Base-by-base conservation (phyloP, 1,284 basidiomycete genomes). In the Ustilago crameri region DNA sequence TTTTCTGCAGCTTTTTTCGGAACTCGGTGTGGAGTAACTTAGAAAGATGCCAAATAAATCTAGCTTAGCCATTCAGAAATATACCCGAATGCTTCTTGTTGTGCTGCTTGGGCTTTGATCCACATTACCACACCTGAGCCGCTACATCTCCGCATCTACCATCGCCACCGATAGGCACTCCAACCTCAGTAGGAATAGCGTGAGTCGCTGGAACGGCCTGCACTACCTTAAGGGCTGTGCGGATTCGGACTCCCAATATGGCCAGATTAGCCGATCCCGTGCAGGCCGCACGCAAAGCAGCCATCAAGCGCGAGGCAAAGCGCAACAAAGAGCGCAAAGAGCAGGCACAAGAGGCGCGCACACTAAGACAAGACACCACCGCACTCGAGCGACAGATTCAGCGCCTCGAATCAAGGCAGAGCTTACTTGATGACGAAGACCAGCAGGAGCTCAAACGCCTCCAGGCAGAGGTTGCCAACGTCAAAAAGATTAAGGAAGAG, bases 251-350 rank as follows among this genome's bases (percentile, higher is more conserved):
- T 5, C 5, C 30, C 12, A 27, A 14, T 20, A 76, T 74, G 57
- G 64, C 69, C 44, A 78, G 71, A 44, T 62, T 70, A 12, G 35
- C 58, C 7, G 82, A 84, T 50, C 79, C 83, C 4, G 83, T 79
- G 3, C 82, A 84, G 47, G 82, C 82, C 5, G 80, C 82, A 32
- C 78, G 84, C 54, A 84, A 83, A 51, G 78, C 78, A 18, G 82
- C 76, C 22, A 53, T 62, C 34, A 54, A 57, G 42, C 62, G 76
- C 17, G 65, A 78, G 45, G 52, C 65, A 9, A 75, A 74, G 45
- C 58, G 76, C 61, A 84, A 84, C 66, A 79, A 79, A 44, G 67
- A 75, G 34, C 73, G 79, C 34, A 72, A 78, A 18, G 63, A 72
- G 26, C 76, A 80, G 44, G 72, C 73, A 18, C 58, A 70, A 38